These are phyloP conservation scores for Lentinula edodes DNA, from an alignment of 768 basidiomycete genomes.

Conservation along the genomic window DNA sequence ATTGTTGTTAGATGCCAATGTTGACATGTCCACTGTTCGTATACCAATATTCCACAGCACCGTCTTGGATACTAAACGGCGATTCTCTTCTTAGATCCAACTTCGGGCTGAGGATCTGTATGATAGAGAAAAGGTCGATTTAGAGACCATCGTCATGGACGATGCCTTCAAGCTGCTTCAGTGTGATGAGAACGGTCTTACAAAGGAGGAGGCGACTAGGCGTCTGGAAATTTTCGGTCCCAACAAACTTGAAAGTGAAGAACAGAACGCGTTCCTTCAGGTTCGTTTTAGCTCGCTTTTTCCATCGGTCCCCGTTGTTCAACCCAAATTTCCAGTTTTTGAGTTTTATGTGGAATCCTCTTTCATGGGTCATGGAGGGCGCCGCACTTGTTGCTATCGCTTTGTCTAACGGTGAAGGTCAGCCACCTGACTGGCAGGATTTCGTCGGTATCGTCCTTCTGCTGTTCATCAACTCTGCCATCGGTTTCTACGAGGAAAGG, in stretches of 20 bases:
- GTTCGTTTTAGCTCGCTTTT: conserved; percentile 28
- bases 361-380: conserved; percentile 99
- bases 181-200: conserved; percentile 79
- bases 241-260: conserved; percentile 89
- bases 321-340: conserved; percentile 52
- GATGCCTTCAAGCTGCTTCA: conserved; percentile 97
- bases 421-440: conserved; percentile 94
- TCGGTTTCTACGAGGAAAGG: conserved; percentile 97
- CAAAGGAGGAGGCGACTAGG: conserved; percentile 65
- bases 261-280: conserved; percentile 89
- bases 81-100: conserved; percentile 49
- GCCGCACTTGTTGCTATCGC: conserved; percentile 93
- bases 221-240: conserved; percentile 94
- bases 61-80: conserved; percentile 1
- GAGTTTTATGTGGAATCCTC: conserved; percentile 99
- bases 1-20: conserved; percentile 62
- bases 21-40: conserved; percentile 76
- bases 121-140: conserved; percentile 98
- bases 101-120: conserved; percentile 91
- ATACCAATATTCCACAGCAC: not conserved
- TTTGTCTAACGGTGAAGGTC: conserved; percentile 84
- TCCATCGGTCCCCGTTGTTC: not conserved
- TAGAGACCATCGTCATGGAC: conserved; percentile 94
- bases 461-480: conserved; percentile 89
- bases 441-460: conserved; percentile 94